These are phyloP conservation scores for Podospora comata DNA, from an alignment of 495 filamentous ascomycete species.

Conservation along the genomic window DNA sequence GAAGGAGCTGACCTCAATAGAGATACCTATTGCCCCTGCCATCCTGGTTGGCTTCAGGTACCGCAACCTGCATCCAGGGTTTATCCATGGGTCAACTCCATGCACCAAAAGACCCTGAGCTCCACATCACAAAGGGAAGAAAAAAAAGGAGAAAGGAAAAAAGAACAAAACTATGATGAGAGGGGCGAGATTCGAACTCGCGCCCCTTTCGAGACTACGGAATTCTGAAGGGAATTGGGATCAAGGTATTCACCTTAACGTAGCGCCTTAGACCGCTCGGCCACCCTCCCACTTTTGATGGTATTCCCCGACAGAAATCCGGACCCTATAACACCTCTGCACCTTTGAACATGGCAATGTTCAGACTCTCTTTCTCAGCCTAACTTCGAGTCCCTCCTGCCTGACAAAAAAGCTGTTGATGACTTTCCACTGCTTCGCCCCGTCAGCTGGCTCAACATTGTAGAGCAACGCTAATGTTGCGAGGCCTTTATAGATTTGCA, in stretches of 20 bases:
- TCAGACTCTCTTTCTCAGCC: slow-evolving; percentile 14
- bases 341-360: neutral
- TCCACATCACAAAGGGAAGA: too few species aligned
- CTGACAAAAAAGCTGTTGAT: slow-evolving; percentile 40
- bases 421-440: slow-evolving; percentile 36
- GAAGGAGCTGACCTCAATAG: too few species aligned
- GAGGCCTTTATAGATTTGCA: slow-evolving; percentile 46
- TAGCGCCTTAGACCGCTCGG: neutral
- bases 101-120: too few species aligned
- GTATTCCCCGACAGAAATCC: neutral
- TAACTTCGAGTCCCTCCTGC: slow-evolving; percentile 27
- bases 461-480: slow-evolving; percentile 35
- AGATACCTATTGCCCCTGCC: too few species aligned
- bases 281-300: neutral
- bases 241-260: neutral
- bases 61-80: too few species aligned
- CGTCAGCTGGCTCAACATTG: slow-evolving; percentile 35
- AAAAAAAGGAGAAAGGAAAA: too few species aligned
- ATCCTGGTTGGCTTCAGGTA: too few species aligned
- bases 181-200: too few species aligned
- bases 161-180: too few species aligned
- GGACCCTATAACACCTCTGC: neutral
- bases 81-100: too few species aligned
- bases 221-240: too few species aligned
- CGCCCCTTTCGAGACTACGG: too few species aligned